Evolutionary conservation across 768 basidiomycete species (phyloP).

Genomic region (Rhizopogon sp.): DNA sequence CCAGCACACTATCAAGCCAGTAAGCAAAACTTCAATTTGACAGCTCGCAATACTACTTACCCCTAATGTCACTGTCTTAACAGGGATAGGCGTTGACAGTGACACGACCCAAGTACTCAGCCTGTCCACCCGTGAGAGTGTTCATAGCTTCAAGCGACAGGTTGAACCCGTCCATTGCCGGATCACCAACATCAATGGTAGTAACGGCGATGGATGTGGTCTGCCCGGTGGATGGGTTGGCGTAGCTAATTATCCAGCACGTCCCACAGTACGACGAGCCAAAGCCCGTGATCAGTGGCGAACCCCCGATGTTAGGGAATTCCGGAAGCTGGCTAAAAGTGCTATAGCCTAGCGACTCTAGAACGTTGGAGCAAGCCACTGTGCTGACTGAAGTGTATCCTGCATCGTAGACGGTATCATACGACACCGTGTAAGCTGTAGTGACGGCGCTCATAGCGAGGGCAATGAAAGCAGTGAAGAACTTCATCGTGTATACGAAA

Average conservation of each 20-base stretch:
- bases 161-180: conserved; percentile 28
- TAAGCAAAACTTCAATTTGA: too few species aligned
- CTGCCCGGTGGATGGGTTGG: conserved; percentile 15
- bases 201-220: conserved; percentile 39
- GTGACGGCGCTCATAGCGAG: conserved; percentile 5
- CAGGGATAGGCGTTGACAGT: neutral
- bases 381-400: conserved; percentile 30
- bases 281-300: conserved; percentile 43
- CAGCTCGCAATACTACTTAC: too few species aligned
- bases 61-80: too few species aligned
- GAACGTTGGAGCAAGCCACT: conserved; percentile 42
- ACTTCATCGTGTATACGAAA: neutral
- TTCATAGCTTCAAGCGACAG: conserved; percentile 31
- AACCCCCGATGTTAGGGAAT: conserved; percentile 60
- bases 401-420: conserved; percentile 51
- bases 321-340: conserved; percentile 48
- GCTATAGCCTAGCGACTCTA: conserved; percentile 38
- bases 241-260: conserved; percentile 57
- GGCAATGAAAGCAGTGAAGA: neutral
- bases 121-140: conserved; percentile 27
- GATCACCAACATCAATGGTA: conserved; percentile 44
- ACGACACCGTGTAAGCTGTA: conserved; percentile 26
- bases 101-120: conserved; percentile 21
- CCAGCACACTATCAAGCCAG: too few species aligned
- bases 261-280: conserved; percentile 51